Evolutionary conservation across 2,329 filamentous ascomycete genomes (phyloP).

Genomic region (Clathrospora elynae): DNA sequence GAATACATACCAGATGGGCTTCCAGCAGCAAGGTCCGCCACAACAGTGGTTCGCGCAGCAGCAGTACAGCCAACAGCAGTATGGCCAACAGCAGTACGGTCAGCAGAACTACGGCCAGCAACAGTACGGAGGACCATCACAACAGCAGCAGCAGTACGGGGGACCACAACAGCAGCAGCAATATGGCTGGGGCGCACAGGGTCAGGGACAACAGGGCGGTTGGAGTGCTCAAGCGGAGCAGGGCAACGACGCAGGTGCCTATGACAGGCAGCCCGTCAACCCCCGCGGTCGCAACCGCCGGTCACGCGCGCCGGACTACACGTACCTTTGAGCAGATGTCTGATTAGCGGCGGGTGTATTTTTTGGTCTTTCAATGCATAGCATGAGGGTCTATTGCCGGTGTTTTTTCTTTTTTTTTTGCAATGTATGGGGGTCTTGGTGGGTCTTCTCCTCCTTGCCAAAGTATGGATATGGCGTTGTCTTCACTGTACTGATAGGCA

Average conservation of each 20-base stretch:
- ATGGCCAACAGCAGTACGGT: constrained; percentile 57
- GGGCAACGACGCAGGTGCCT: constrained; percentile 65
- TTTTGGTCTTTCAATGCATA: no score
- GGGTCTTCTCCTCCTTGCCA: no score
- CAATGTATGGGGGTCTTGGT: no score
- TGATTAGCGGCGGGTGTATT: no score
- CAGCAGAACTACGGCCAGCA: constrained; percentile 57
- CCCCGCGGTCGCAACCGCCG: constrained; percentile 81
- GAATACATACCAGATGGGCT: constrained; percentile 20
- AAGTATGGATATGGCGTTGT: no score
- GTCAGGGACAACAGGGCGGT: constrained; percentile 8
- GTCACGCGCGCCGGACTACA: constrained; percentile 80
- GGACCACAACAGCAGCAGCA: constrained; percentile 22
- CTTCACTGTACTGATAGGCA: no score
- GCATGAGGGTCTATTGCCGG: no score
- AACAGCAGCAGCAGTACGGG: constrained; percentile 21
- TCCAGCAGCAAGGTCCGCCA: constrained; percentile 10
- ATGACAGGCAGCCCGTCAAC: constrained; percentile 95
- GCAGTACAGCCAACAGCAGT: constrained; percentile 8
- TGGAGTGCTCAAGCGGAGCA: constrained; percentile 4
- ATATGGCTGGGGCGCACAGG: constrained; percentile 17
- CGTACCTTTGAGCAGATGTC: constrained; percentile 25
- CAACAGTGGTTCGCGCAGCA: no score
- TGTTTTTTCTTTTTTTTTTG: no score
- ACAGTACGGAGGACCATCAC: no score